Conservation (phyloP, 2,329 filamentous ascomycete species). For the Penicillium sp. region DNA sequence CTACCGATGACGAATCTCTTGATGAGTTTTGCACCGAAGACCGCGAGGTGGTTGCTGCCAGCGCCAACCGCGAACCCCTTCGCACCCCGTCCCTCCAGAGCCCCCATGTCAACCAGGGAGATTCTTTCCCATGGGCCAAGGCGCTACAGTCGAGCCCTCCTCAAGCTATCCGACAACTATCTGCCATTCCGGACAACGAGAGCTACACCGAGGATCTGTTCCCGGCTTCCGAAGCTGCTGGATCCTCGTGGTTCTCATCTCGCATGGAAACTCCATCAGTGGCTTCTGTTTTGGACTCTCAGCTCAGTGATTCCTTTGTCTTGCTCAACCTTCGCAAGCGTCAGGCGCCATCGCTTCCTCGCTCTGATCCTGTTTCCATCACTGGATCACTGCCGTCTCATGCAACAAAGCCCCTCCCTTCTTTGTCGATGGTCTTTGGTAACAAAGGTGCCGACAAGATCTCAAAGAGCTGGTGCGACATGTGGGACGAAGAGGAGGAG, state of each 20-base stretch:
- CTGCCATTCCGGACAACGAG: slow-evolving; percentile 75
- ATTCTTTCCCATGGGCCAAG: slow-evolving; percentile 93
- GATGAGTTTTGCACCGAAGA: slow-evolving; percentile 92
- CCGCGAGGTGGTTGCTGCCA: slow-evolving; percentile 71
- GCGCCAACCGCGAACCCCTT: slow-evolving; percentile 87
- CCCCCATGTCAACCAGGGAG: slow-evolving; percentile 70
- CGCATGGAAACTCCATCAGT: slow-evolving; percentile 76
- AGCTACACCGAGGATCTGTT: slow-evolving; percentile 84
- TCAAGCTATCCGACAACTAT: slow-evolving; percentile 75
- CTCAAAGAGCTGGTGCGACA: slow-evolving; percentile 98
- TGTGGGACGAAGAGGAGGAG: slow-evolving; percentile 94
- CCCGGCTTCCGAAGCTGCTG: slow-evolving; percentile 67
- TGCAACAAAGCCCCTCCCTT: slow-evolving; percentile 60
- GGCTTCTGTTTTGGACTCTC: slow-evolving; percentile 81
- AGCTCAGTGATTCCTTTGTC: slow-evolving; percentile 76
- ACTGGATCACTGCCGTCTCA: slow-evolving; percentile 71
- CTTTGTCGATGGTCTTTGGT: slow-evolving; percentile 78
- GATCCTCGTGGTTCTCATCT: slow-evolving; percentile 73
- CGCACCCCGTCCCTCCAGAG: slow-evolving; percentile 93
- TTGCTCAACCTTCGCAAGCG: slow-evolving; percentile 58
- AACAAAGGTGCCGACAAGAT: slow-evolving; percentile 67
- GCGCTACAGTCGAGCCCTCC: slow-evolving; percentile 75
- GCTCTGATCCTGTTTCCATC: slow-evolving; percentile 68
- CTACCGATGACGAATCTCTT: slow-evolving; percentile 82
- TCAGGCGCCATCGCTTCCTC: slow-evolving; percentile 48